Evolutionary conservation across 1,284 basidiomycete species (phyloP).

Genomic region (Irpex lacteus): DNA sequence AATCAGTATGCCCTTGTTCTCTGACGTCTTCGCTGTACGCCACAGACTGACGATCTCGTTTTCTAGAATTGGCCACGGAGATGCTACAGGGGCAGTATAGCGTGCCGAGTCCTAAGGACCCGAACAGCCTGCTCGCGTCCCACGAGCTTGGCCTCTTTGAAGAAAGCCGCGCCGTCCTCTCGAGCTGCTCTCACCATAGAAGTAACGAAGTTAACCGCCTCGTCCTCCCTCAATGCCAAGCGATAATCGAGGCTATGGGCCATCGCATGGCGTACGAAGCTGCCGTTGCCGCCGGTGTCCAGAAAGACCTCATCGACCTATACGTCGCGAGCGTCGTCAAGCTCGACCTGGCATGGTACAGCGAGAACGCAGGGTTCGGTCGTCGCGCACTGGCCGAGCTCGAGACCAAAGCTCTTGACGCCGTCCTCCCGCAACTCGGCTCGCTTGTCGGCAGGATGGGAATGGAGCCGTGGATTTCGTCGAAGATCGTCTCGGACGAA

Average conservation of each 20-base stretch:
- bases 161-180: constrained; percentile 23
- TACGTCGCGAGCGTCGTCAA: constrained; percentile 32
- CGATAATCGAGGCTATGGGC: constrained; percentile 41
- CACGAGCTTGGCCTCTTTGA: constrained; percentile 36
- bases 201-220: constrained; percentile 29
- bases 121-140: constrained; percentile 29
- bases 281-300: constrained; percentile 31
- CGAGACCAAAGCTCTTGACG: constrained; percentile 28
- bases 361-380: constrained; percentile 29
- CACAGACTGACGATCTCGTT: background rate
- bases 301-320: constrained; percentile 28
- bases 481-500: constrained; percentile 35
- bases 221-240: constrained; percentile 36
- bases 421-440: constrained; percentile 28
- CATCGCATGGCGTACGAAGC: constrained; percentile 49
- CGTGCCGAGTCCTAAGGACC: constrained; percentile 25
- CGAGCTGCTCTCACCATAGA: constrained; percentile 27
- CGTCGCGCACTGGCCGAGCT: constrained; percentile 21
- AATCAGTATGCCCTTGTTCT: constrained; percentile 34
- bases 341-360: constrained; percentile 40
- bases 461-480: constrained; percentile 32
- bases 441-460: constrained; percentile 29
- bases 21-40: background rate
- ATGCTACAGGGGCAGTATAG: constrained; percentile 30
- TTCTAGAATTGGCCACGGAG: constrained; percentile 36